Percentiles rank a stretch among this genome's conserved stretches.
These are phyloP conservation scores for Simplicillium aogashimaense DNA, from an alignment of 2,329 filamentous ascomycete genomes.

Conservation along the genomic window DNA sequence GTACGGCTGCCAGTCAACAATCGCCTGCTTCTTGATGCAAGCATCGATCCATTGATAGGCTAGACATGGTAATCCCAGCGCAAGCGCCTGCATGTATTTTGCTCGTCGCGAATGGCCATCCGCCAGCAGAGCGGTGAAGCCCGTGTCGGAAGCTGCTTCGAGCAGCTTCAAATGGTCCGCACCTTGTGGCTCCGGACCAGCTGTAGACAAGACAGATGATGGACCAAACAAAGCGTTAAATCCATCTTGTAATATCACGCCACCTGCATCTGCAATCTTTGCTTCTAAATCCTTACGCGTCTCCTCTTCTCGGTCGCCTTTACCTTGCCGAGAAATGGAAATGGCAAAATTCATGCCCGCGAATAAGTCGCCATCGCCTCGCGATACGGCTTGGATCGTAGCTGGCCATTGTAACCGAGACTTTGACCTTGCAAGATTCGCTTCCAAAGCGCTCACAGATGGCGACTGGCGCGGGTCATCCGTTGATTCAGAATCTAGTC, in stretches of 20 bases:
- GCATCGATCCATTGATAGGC: constrained; percentile 71
- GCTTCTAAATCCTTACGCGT: constrained; percentile 32
- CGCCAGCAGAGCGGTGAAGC: constrained; percentile 79
- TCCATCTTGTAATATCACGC: constrained; percentile 58
- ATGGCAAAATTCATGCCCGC: constrained; percentile 80
- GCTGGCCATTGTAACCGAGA: neutral
- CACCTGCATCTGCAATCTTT: constrained; percentile 62
- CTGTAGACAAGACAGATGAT: constrained; percentile 21
- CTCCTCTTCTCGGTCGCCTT: constrained; percentile 5
- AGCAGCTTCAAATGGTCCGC: constrained; percentile 39
- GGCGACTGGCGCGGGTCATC: too few species aligned
- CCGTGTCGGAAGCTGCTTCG: constrained; percentile 39
- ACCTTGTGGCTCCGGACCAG: constrained; percentile 19
- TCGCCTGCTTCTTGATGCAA: constrained; percentile 49
- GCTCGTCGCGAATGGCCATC: constrained; percentile 77
- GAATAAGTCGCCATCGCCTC: constrained; percentile 42
- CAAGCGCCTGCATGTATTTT: constrained; percentile 92
- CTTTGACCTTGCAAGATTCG: neutral
- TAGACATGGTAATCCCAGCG: constrained; percentile 79
- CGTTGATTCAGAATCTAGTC: constrained; percentile 3
- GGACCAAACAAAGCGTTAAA: constrained; percentile 73
- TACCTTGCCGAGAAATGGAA: constrained; percentile 47
- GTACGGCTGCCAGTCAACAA: constrained; percentile 72
- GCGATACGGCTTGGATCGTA: constrained; percentile 10
- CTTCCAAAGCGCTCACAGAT: too few species aligned